A percentile compares a stretch with the other conserved stretches of the same genome.
Evolutionary conservation across 306 rosid genomes (phyloP).

Genomic region (Oemleria cerasiformis): DNA sequence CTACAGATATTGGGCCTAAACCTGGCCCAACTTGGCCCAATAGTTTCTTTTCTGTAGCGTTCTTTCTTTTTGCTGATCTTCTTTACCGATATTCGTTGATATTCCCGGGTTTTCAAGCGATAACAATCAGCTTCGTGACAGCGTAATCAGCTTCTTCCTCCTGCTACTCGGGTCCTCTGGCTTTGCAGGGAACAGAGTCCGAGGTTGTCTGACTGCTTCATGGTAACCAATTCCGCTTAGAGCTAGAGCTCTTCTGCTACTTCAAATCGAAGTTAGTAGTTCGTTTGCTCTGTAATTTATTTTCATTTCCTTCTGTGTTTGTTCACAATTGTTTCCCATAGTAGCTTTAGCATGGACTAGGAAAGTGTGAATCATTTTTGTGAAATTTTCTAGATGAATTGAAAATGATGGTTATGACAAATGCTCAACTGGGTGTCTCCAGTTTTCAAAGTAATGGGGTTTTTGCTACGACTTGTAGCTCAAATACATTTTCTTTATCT

Average conservation of each 20-base stretch:
- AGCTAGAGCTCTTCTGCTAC: background rate
- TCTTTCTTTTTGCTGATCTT: background rate
- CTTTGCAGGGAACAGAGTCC: background rate
- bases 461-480: conserved; percentile 26
- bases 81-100: background rate
- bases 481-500: conserved; percentile 28
- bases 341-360: background rate
- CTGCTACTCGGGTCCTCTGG: background rate
- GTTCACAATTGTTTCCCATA: background rate
- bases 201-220: background rate
- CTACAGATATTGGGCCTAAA: background rate
- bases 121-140: background rate
- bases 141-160: background rate
- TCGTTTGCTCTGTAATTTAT: background rate
- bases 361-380: background rate
- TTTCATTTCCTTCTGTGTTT: background rate
- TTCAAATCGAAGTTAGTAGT: background rate
- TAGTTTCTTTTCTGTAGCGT: too few species aligned
- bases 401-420: conserved; percentile 28
- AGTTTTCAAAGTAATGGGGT: conserved; percentile 34
- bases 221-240: background rate
- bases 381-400: conserved; percentile 4
- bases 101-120: background rate
- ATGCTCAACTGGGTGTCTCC: conserved; percentile 38
- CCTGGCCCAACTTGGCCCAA: background rate